Percentiles rank a stretch among this genome's conserved stretches.
These are phyloP conservation scores for Wickerhamiella domercqiae DNA, from an alignment of 805 yeast species.

Conservation along the genomic window DNA sequence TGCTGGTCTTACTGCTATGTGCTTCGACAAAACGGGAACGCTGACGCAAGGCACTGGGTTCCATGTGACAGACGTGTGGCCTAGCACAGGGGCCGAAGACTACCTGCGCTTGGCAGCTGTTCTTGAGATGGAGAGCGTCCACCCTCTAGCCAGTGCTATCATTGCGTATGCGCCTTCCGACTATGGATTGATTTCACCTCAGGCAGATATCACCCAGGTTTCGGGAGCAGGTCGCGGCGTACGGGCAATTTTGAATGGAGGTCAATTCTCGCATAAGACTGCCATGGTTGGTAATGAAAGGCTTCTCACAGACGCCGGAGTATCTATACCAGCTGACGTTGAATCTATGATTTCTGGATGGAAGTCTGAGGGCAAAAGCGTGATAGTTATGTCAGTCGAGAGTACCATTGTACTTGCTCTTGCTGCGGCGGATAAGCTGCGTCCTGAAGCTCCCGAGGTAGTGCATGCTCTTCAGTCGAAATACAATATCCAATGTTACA, in stretches of 20 bases:
- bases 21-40: constrained; percentile 72
- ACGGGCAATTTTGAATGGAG: constrained; percentile 8
- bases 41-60: constrained; percentile 49
- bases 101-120: constrained; percentile 29
- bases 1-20: constrained; percentile 42
- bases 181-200: constrained; percentile 8
- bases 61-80: constrained; percentile 34
- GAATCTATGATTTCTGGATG: constrained; percentile 30
- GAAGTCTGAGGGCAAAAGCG: constrained; percentile 52
- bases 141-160: constrained; percentile 52
- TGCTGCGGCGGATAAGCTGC: constrained; percentile 38
- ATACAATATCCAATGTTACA: constrained; percentile 48
- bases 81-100: constrained; percentile 15
- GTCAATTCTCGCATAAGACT: constrained; percentile 6
- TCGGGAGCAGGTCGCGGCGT: constrained; percentile 15
- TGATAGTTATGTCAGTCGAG: constrained; percentile 37
- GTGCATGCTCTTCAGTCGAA: constrained; percentile 28
- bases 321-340: constrained; percentile 26
- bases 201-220: constrained; percentile 10
- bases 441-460: constrained; percentile 41
- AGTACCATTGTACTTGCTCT: constrained; percentile 27
- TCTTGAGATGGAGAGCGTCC: constrained; percentile 48
- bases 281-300: constrained; percentile 44
- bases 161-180: constrained; percentile 24
- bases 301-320: constrained; percentile 34